phyloP scores from a whole-genome alignment of 768 basidiomycete species.

The Suillus americanus region DNA sequence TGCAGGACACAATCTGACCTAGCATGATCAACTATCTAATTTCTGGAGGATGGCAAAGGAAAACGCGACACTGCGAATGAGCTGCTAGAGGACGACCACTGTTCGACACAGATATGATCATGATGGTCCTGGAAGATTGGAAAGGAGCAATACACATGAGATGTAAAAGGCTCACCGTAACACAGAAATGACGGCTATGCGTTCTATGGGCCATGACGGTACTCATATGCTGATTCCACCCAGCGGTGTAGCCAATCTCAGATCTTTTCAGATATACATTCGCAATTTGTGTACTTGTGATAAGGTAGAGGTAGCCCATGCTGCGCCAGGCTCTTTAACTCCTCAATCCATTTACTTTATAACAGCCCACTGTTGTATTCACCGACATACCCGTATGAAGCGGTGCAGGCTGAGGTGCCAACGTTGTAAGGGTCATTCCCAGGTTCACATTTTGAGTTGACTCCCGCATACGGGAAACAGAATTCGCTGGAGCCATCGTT shows the following conservation, averaged over 20 bases:
- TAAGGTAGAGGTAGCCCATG: background rate
- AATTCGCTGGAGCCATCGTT: background rate
- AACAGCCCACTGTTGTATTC: background rate
- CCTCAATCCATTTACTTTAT: background rate
- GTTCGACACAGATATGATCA: background rate
- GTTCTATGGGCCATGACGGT: background rate
- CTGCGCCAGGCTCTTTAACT: background rate
- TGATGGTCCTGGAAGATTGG: background rate
- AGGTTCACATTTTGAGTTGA: background rate
- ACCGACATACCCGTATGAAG: constrained; percentile 1
- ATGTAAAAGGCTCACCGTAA: background rate
- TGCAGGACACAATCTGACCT: background rate
- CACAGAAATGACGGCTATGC: background rate
- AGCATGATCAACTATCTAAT: background rate
- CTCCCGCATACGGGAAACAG: background rate
- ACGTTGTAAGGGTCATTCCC: constrained; percentile 1
- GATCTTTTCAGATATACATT: background rate
- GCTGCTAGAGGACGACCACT: background rate
- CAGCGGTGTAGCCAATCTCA: background rate
- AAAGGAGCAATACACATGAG: background rate
- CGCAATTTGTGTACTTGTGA: background rate
- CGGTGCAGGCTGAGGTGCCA: background rate
- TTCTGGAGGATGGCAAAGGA: background rate
- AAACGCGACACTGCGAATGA: background rate
- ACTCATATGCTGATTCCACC: background rate